Evolutionary conservation across 208 protist genomes (phyloP).

Genomic region (Leishmania tropica): DNA sequence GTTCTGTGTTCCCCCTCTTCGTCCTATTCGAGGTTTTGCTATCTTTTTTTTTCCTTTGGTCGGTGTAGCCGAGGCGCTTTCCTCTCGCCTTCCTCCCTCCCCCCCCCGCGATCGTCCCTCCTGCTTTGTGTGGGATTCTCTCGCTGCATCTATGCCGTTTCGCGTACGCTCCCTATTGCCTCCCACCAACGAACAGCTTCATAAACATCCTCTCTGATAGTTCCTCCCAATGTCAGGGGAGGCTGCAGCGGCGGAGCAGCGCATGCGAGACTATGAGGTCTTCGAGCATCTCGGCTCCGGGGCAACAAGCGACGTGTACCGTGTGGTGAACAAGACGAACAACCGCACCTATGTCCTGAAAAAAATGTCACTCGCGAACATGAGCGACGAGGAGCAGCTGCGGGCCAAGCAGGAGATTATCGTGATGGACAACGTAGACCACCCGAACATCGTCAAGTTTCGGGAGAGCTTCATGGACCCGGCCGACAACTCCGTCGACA

Average conservation of each 20-base stretch:
- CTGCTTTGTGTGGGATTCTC: neutral
- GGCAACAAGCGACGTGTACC: constrained; percentile 70
- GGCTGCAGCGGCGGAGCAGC: constrained; percentile 25
- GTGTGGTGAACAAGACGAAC: constrained; percentile 56
- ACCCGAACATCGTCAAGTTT: constrained; percentile 92
- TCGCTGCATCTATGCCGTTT: neutral
- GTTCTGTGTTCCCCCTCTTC: neutral
- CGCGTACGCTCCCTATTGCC: neutral
- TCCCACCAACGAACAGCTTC: neutral
- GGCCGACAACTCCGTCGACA: constrained; percentile 68
- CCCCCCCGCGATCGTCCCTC: neutral
- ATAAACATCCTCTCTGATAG: neutral
- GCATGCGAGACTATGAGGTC: constrained; percentile 66
- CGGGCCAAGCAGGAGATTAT: constrained; percentile 84
- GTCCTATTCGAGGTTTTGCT: neutral
- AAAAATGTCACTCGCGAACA: constrained; percentile 77
- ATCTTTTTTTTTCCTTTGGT: too few species aligned
- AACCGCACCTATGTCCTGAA: constrained; percentile 79
- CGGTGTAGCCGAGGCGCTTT: neutral
- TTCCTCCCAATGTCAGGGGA: constrained; percentile 3
- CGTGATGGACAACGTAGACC: constrained; percentile 88
- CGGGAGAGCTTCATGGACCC: constrained; percentile 78
- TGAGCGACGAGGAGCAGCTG: constrained; percentile 72
- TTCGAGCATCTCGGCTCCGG: constrained; percentile 73
- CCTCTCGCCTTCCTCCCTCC: neutral